Base-by-base conservation (phyloP, 1,139 yeast species). In the Pichia cactophila region DNA sequence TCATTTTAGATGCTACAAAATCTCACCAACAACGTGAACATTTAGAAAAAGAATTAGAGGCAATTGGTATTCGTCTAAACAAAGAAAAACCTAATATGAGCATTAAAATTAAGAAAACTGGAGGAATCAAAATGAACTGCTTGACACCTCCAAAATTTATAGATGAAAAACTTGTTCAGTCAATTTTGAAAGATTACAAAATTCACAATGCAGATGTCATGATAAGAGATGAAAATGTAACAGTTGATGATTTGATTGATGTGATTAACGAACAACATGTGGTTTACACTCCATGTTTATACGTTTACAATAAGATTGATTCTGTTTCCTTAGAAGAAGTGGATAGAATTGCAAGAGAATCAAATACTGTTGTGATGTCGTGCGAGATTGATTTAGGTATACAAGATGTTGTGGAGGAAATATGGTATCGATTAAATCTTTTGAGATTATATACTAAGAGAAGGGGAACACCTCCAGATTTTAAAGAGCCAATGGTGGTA, bases 1-100 rank as follows among this genome's bases (percentile, higher is more conserved):
- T 92, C 95, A 92, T 92, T 48, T 70, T 92, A 58, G 98, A 92
- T 69, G 97, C 97, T 3, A 90, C 97, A 3, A 92, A 92, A 67
- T 86, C 95, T 40, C 81, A 81, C 38, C 89, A 90, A 58, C 98
- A 92, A 66, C 74, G 97, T 56, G 81, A 77, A 60, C 86, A 90
- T 50, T 73, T 92, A 58, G 97, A 90, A 63, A 78, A 80, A 55
- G 98, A 92, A 69, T 72, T 92, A 59, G 97, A 92, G 61, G 83
- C 94, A 6, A 95, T 92, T 68, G 98, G 98, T 0, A 89, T 92
- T 49, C 74, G 98, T 54, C 73, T 92, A 59, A 92, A 92, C 64
- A 86, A 83, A 61, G 73, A 74, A 49, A 80, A 76, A 54, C 98
- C 98, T 28, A 88, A 92, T 64, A 82, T 92, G 49, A 75, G 83